phyloP scores from a whole-genome alignment of 2,329 filamentous ascomycete species.

The Colletotrichum lupini region DNA sequence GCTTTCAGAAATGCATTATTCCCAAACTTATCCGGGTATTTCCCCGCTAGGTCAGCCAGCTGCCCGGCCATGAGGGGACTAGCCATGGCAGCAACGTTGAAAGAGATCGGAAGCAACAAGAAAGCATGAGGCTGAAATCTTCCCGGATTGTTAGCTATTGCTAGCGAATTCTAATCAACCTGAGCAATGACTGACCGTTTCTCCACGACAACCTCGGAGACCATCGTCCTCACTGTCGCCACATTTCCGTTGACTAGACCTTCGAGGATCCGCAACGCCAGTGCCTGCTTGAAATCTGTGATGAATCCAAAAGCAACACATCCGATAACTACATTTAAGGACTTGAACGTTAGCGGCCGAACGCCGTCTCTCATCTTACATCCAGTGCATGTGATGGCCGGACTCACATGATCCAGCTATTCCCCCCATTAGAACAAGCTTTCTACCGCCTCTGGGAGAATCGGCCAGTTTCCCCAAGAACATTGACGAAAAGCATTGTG shows the following conservation, averaged over 20 bases:
- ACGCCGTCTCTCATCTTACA: not conserved
- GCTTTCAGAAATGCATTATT: not conserved
- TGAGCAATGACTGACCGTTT: not conserved
- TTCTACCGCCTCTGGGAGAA: not conserved
- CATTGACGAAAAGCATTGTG: not conserved
- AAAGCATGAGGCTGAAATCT: not conserved
- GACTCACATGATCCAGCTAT: not conserved
- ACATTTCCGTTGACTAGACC: not conserved
- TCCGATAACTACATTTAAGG: not conserved
- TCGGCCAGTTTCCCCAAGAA: conserved; percentile 1
- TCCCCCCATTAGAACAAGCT: not conserved
- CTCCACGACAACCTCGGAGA: not conserved
- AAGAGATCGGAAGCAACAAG: not conserved
- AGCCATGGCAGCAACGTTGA: not conserved
- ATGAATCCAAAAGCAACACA: not conserved
- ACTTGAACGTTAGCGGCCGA: not conserved
- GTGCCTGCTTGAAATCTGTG: not conserved
- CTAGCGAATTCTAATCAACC: not conserved
- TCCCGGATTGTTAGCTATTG: not conserved
- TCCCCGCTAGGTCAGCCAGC: not conserved
- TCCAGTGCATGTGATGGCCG: not conserved
- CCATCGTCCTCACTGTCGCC: not conserved
- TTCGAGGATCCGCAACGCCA: not conserved
- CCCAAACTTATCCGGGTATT: not conserved
- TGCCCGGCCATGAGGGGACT: not conserved